Evolutionary conservation across 768 basidiomycete species (phyloP), one percentile per base, ranked within the genome.

Genomic region (Kwoniella bestiolae): DNA sequence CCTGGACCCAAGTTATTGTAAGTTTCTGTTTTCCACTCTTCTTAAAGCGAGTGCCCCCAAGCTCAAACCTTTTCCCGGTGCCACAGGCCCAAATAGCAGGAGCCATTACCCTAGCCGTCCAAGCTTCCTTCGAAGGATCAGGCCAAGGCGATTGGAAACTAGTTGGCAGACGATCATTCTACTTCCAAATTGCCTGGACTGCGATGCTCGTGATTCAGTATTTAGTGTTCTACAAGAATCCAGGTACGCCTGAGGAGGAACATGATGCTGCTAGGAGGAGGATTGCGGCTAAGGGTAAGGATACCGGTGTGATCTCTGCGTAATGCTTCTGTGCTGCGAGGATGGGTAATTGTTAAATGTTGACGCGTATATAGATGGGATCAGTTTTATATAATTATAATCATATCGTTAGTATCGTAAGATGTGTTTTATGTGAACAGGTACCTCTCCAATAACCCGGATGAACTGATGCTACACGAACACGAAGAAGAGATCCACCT

Each of bases 61-160:
- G 14, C 5, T 3, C 49, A 21, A 26, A 28, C 52, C 41, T 23
- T 63, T 29, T 12, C 6, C 12, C 6, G 18, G 14, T 44, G 29
- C 3, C 23, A 14, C 29, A 60, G 47, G 60, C 71, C 56, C 71
- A 76, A 66, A 61, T 75, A 23, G 76, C 71, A 7, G 74, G 71
- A 14, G 71, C 76, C 35, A 63, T 80, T 51, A 66, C 66, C n/a
- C 60, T 80, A 6, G 76, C 77, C 25, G 77, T 78, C 5, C 74
- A 77, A 60, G 79, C 79, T 23, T 77, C 73, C 16, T 63, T 80
- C 25, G 69, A 71, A n/a, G 67, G 66, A 49, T 18, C 18, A 34
- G 66, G 72, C 28, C 49, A 77, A 18, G 38, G 59, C 29, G 64
- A 76, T 49, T 80, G 79, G 79, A 63, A 71, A 51, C 35, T 68